phyloP scores from a whole-genome alignment of 345 rosid genomes.

The Salix exigua region DNA sequence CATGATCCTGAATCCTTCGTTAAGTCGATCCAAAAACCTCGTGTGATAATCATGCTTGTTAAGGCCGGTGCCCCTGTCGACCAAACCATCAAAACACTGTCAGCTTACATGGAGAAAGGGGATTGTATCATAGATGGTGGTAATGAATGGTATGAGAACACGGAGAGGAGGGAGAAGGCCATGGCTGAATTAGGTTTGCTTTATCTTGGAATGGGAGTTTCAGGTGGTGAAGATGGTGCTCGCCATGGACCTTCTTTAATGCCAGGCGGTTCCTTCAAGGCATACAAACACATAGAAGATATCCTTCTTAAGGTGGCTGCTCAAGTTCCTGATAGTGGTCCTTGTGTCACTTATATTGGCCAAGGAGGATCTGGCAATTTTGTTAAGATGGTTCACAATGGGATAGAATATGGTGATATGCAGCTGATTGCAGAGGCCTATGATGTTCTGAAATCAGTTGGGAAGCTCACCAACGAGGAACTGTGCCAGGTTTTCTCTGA shows the following conservation, averaged over 20 bases:
- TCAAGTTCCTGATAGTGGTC: constrained; percentile 19
- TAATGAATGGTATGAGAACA: constrained; percentile 21
- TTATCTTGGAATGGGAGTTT: constrained; percentile 22
- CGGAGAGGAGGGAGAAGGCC: constrained; percentile 17
- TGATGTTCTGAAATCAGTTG: constrained; percentile 25
- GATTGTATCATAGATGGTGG: constrained; percentile 21
- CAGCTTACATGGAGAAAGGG: constrained; percentile 17
- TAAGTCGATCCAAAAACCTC: constrained; percentile 17
- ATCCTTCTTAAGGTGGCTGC: constrained; percentile 20
- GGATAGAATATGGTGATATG: constrained; percentile 25
- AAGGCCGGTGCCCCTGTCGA: constrained; percentile 21
- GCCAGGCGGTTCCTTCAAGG: constrained; percentile 16
- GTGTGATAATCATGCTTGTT: constrained; percentile 20
- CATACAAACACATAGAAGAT: constrained; percentile 10
- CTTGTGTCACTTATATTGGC: constrained; percentile 25
- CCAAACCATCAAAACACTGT: constrained; percentile 14
- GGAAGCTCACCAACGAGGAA: constrained; percentile 16
- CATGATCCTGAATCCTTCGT: constrained; percentile 20
- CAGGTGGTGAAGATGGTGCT: constrained; percentile 18
- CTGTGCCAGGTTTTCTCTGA: constrained; percentile 8
- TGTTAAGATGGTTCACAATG: constrained; percentile 21
- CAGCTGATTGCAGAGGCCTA: constrained; percentile 25
- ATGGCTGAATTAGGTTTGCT: constrained; percentile 8
- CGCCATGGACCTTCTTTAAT: constrained; percentile 18
- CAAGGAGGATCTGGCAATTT: constrained; percentile 25